Evolutionary conservation across 345 rosid species (phyloP).

Genomic region (Populus pruinosa): DNA sequence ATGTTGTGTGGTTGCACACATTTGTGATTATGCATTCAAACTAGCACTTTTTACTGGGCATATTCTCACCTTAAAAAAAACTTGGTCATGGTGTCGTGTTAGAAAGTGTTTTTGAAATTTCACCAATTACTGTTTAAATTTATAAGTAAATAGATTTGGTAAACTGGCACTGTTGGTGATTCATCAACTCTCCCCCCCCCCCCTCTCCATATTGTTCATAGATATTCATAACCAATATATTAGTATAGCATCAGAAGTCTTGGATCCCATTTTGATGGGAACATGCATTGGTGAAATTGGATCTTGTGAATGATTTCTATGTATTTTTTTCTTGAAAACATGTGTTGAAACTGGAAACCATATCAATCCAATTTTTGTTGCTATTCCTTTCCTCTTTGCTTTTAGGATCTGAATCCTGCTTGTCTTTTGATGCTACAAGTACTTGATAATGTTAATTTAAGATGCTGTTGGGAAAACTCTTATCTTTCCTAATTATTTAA

Average conservation of each 20-base stretch:
- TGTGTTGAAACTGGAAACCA: no score
- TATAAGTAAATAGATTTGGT: not conserved
- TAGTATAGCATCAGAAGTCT: not conserved
- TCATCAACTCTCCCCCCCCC: not conserved
- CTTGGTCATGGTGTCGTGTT: not conserved
- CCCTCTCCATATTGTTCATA: not conserved
- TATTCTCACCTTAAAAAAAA: not conserved
- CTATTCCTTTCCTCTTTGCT: not conserved
- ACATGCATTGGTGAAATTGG: not conserved
- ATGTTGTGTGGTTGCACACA: not conserved
- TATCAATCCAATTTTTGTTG: not conserved
- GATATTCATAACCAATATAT: not conserved
- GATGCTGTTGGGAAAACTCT: slow-evolving; percentile 9
- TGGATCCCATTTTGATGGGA: not conserved
- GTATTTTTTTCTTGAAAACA: not conserved
- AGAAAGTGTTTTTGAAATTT: not conserved
- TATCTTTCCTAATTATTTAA: slow-evolving; percentile 9
- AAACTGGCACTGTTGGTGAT: not conserved
- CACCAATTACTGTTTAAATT: not conserved
- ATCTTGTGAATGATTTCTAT: not conserved
- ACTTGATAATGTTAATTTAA: not conserved
- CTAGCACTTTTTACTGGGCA: not conserved
- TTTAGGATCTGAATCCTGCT: not conserved
- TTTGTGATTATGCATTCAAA: not conserved
- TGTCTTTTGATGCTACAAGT: not conserved